Evolutionary conservation across 2,329 filamentous ascomycete genomes (phyloP).

Genomic region (Fusarium zealandicum): DNA sequence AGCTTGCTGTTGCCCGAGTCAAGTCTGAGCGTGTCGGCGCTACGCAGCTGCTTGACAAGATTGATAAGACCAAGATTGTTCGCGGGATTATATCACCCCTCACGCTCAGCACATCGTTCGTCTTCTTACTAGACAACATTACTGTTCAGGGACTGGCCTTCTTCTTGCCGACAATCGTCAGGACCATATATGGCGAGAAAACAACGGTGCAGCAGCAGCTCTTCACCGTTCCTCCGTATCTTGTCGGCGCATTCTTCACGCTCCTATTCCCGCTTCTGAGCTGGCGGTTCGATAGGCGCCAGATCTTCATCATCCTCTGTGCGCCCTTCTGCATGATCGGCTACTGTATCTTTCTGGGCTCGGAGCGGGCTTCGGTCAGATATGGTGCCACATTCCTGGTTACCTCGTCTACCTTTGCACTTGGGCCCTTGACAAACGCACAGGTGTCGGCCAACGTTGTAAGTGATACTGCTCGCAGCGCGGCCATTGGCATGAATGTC

Average conservation of each 20-base stretch:
- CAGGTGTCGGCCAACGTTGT: slow-evolving; percentile 75
- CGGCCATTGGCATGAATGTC: slow-evolving; percentile 70
- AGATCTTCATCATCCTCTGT: slow-evolving; percentile 65
- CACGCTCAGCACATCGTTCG: slow-evolving; percentile 55
- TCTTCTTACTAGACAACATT: slow-evolving; percentile 72
- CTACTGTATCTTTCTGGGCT: slow-evolving; percentile 74
- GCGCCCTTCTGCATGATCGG: slow-evolving; percentile 72
- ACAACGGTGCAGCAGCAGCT: slow-evolving; percentile 69
- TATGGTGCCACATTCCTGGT: slow-evolving; percentile 78
- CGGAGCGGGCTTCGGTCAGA: slow-evolving; percentile 57
- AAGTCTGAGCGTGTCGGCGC: slow-evolving; percentile 63
- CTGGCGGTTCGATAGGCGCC: slow-evolving; percentile 66
- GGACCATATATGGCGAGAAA: slow-evolving; percentile 68
- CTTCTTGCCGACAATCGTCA: slow-evolving; percentile 75
- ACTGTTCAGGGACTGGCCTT: slow-evolving; percentile 76
- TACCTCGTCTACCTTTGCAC: slow-evolving; percentile 67
- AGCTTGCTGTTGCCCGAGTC: slow-evolving; percentile 67
- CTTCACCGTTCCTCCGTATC: slow-evolving; percentile 73
- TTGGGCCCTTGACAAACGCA: slow-evolving; percentile 71
- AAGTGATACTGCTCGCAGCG: slow-evolving; percentile 71
- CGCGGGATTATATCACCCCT: slow-evolving; percentile 71
- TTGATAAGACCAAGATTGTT: slow-evolving; percentile 65
- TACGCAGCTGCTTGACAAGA: slow-evolving; percentile 63
- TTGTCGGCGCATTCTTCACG: slow-evolving; percentile 72
- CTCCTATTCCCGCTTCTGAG: slow-evolving; percentile 66